A percentile compares a stretch with the other conserved stretches of the same genome.
Conservation (phyloP, 140 eudicot genomes). For the Stevia rebaudiana region DNA sequence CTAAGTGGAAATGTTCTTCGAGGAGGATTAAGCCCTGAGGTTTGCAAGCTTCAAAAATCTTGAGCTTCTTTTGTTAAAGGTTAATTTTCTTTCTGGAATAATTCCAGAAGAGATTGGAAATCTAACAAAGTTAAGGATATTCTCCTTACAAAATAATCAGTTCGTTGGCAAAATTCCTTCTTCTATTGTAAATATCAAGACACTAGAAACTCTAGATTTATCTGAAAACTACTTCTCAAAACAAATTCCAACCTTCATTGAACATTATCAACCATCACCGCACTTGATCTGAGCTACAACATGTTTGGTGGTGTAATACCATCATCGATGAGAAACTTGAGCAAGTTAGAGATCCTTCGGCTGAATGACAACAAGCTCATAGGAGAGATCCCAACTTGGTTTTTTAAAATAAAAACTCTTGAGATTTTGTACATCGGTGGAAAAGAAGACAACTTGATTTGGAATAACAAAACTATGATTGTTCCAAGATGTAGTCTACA, state of each 20-base stretch:
- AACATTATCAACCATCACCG: constrained; percentile 20
- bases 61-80: constrained; percentile 26
- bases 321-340: constrained; percentile 29
- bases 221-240: constrained; percentile 28
- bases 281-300: constrained; percentile 44
- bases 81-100: constrained; percentile 32
- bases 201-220: constrained; percentile 34
- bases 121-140: constrained; percentile 29
- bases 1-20: constrained; percentile 28
- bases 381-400: constrained; percentile 53
- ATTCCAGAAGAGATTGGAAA: constrained; percentile 43
- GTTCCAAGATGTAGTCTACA: constrained; percentile 24
- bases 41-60: constrained; percentile 35
- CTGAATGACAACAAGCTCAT: constrained; percentile 37
- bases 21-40: constrained; percentile 31
- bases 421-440: constrained; percentile 33
- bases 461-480: constrained; percentile 30
- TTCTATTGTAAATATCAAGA: constrained; percentile 28
- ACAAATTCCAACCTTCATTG: constrained; percentile 40
- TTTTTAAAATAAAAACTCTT: constrained; percentile 31
- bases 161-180: constrained; percentile 36
- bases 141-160: constrained; percentile 28
- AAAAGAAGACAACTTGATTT: constrained; percentile 26
- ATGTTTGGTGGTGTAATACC: constrained; percentile 36
- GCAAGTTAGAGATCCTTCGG: constrained; percentile 31